Percentiles rank a stretch among this genome's conserved stretches.
phyloP scores from a whole-genome alignment of 1,284 basidiomycete species.

The Cystobasidium slooffiae region DNA sequence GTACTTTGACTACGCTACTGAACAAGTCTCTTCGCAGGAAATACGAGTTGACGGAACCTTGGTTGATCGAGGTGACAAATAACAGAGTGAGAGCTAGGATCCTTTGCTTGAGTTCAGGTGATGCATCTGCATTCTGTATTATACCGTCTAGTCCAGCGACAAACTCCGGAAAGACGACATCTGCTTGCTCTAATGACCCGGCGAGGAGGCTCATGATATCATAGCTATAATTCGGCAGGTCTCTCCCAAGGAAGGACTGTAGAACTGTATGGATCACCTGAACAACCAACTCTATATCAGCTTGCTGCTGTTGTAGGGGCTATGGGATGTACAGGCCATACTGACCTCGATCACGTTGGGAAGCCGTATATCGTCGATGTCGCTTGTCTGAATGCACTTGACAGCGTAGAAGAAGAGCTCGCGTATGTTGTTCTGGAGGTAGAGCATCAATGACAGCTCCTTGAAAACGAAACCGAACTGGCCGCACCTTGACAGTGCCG shows the following conservation, averaged over 20 bases:
- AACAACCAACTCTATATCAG: not conserved
- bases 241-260: constrained; percentile 42
- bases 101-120: constrained; percentile 49
- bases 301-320: not conserved
- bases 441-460: not conserved
- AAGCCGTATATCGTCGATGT: constrained; percentile 36
- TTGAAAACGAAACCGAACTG: constrained; percentile 38
- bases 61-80: constrained; percentile 50
- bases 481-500: constrained; percentile 40
- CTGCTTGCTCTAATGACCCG: constrained; percentile 50
- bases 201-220: constrained; percentile 51
- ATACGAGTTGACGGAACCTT: constrained; percentile 52
- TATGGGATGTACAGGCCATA: not conserved
- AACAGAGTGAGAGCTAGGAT: constrained; percentile 51
- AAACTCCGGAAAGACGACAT: constrained; percentile 52
- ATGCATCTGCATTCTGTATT: constrained; percentile 44
- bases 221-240: constrained; percentile 47
- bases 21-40: constrained; percentile 55
- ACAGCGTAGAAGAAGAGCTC: constrained; percentile 49
- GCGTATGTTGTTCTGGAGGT: constrained; percentile 48
- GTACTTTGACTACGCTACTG: constrained; percentile 49
- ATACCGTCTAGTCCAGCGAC: constrained; percentile 51
- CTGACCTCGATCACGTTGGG: constrained; percentile 48
- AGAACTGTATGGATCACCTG: constrained; percentile 49
- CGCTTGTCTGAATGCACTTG: constrained; percentile 45